These are phyloP conservation scores for Pseudocohnilembus persalinus DNA, from an alignment of 169 alveolate genomes.

Conservation along the genomic window DNA sequence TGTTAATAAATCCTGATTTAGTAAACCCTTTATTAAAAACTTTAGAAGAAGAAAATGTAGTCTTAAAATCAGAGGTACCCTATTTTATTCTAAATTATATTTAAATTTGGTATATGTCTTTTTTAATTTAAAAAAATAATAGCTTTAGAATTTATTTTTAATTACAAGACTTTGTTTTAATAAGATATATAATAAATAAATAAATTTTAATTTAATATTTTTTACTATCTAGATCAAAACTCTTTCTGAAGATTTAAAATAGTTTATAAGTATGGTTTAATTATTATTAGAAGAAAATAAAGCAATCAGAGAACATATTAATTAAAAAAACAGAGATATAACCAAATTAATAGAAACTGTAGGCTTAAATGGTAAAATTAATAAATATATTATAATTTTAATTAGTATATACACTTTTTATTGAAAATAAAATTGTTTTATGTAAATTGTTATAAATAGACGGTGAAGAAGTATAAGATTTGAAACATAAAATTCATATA, in stretches of 20 bases:
- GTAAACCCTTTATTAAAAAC: constrained; percentile 15
- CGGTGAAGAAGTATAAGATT: constrained; percentile 27
- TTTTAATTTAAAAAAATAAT: too few relatives aligned
- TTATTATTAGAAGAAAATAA: constrained; percentile 28
- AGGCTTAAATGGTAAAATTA: constrained; percentile 5
- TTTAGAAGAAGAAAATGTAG: constrained; percentile 16
- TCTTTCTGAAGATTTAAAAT: constrained; percentile 18
- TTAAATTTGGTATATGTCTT: too few relatives aligned
- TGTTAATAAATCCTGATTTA: constrained; percentile 5
- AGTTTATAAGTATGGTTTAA: constrained; percentile 31
- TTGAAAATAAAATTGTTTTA: too few relatives aligned
- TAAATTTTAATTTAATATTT: background rate
- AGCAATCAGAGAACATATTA: constrained; percentile 24
- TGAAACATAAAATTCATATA: constrained; percentile 23
- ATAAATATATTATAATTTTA: too few relatives aligned
- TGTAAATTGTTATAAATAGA: background rate
- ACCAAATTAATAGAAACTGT: constrained; percentile 21
- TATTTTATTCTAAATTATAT: too few relatives aligned
- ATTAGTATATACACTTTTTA: too few relatives aligned
- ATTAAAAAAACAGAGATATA: constrained; percentile 24
- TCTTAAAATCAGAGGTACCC: constrained; percentile 23
- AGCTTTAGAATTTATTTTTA: too few relatives aligned
- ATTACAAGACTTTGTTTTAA: too few relatives aligned
- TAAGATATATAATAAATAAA: too few relatives aligned
- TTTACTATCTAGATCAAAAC: background rate